Evolutionary conservation across 2,329 filamentous ascomycete genomes (phyloP), one percentile per base, ranked within the genome.

Genomic region (Penicillium psychrosexuale): DNA sequence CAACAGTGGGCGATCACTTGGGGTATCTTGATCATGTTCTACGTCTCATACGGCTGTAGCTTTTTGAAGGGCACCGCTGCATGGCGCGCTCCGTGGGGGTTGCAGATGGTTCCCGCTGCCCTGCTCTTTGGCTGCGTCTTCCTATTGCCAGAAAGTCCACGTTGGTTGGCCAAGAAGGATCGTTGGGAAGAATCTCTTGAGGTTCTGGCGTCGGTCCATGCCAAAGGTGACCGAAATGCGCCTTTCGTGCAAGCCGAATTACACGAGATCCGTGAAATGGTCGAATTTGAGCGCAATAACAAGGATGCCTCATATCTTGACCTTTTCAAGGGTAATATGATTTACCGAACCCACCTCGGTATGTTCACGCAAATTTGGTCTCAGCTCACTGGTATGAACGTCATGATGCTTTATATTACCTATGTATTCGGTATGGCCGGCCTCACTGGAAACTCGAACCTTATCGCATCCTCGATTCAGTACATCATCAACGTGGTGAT

Each of bases 401-500:
- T 84, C 38, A 86, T 84, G 87, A 86, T 86, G 84, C 87, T 86
- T 71, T 88, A 88, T 64, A 86, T 88, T 56, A 80, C 79, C 39
- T 70, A 70, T 61, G 81, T 89, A 55, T 89, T 90, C 67, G 80
- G 80, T 9, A 90, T 90, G 87, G 85, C 87, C 19, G 87, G 86
- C 15, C 74, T 87, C 3, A 76, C 72, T 2, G 80, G 80, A 11
- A 78, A 83, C 64, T 81, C 78, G 54, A 81, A 85, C 27, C 78
- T 90, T n/a, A 72, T 88, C 34, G 81, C 87, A 4, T 87, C 84
- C 30, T 83, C 82, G 8, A 89, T 90, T 60, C 84, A 89, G 66
- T 90, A 89, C 68, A 80, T 91, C 61, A 90, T 93, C 77, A 92
- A 92, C 69, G 88, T 93, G 2, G 60, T 85, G 49, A 89, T 90